Percentiles rank a stretch among this genome's conserved stretches.
phyloP scores from a whole-genome alignment of 2,329 filamentous ascomycete genomes.

The Venturia nashicola region DNA sequence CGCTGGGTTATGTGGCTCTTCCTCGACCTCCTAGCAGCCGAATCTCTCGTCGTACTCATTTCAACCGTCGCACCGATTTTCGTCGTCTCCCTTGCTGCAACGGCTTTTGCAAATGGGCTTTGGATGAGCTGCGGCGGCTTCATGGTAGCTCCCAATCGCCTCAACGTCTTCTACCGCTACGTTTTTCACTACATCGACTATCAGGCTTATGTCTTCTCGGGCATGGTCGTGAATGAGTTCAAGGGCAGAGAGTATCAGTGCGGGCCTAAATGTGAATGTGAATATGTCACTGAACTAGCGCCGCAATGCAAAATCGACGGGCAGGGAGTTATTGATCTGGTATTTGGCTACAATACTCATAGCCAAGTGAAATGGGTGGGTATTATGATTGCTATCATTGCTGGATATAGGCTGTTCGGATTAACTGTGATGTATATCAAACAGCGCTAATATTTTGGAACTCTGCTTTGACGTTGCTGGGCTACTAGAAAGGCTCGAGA shows the following conservation, averaged over 20 bases:
- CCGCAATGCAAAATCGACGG: constrained; percentile 59
- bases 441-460: neutral
- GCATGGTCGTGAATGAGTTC: constrained; percentile 92
- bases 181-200: constrained; percentile 86
- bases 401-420: constrained; percentile 57
- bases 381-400: constrained; percentile 64
- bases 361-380: constrained; percentile 58
- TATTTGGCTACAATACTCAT: constrained; percentile 55
- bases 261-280: constrained; percentile 48
- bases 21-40: constrained; percentile 69
- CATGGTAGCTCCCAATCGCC: constrained; percentile 56
- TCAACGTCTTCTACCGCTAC: constrained; percentile 79
- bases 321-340: constrained; percentile 49
- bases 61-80: constrained; percentile 65
- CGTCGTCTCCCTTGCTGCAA: constrained; percentile 64
- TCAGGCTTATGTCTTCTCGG: constrained; percentile 74
- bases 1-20: constrained; percentile 76
- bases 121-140: constrained; percentile 86
- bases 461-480: neutral
- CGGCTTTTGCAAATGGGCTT: constrained; percentile 75
- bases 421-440: constrained; percentile 45
- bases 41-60: constrained; percentile 69
- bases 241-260: constrained; percentile 51
- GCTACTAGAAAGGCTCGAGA: neutral
- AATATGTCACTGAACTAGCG: constrained; percentile 53